phyloP scores from a whole-genome alignment of 1,139 yeast genomes.

The Sugiyamaella grinbergsii region DNA sequence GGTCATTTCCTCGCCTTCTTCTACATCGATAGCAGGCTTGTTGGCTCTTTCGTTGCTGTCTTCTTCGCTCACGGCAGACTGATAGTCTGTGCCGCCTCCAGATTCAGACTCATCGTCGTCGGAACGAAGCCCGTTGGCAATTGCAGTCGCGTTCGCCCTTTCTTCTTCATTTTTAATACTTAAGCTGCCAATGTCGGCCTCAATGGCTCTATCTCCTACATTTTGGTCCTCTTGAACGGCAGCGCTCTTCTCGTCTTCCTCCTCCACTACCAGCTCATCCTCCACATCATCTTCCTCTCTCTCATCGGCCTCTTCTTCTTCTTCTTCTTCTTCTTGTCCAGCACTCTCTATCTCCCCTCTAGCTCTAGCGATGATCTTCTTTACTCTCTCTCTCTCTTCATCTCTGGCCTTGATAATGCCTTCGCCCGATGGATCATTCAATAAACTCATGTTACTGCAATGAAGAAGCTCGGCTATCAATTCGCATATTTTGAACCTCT shows the following conservation, averaged over 20 bases:
- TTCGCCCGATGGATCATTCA: slow-evolving; percentile 84
- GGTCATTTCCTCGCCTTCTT: slow-evolving; percentile 21
- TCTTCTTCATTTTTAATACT: slow-evolving; percentile 15
- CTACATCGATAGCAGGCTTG: slow-evolving; percentile 17
- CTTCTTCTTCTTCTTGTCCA: slow-evolving; percentile 28
- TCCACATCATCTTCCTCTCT: not conserved
- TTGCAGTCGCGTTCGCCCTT: slow-evolving; percentile 1
- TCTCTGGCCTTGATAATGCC: slow-evolving; percentile 77
- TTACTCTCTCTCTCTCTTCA: slow-evolving; percentile 56
- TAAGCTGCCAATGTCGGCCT: slow-evolving; percentile 29
- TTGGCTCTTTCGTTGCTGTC: slow-evolving; percentile 24
- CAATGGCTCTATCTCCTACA: slow-evolving; percentile 22
- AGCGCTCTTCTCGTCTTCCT: slow-evolving; percentile 13
- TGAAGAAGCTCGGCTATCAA: slow-evolving; percentile 91
- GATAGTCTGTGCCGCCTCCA: slow-evolving; percentile 15
- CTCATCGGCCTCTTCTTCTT: slow-evolving; percentile 18
- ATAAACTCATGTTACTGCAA: slow-evolving; percentile 93
- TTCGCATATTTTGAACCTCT: slow-evolving; percentile 92
- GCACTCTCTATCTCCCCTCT: slow-evolving; percentile 26
- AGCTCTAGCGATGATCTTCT: slow-evolving; percentile 39
- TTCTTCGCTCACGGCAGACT: slow-evolving; percentile 13
- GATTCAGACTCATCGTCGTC: slow-evolving; percentile 17
- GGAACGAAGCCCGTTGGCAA: slow-evolving; percentile 10
- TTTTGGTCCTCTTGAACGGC: slow-evolving; percentile 28
- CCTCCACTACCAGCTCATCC: slow-evolving; percentile 16